Base-by-base conservation (phyloP, 768 basidiomycete species). In the Lanmaoa pseudosensibilis region DNA sequence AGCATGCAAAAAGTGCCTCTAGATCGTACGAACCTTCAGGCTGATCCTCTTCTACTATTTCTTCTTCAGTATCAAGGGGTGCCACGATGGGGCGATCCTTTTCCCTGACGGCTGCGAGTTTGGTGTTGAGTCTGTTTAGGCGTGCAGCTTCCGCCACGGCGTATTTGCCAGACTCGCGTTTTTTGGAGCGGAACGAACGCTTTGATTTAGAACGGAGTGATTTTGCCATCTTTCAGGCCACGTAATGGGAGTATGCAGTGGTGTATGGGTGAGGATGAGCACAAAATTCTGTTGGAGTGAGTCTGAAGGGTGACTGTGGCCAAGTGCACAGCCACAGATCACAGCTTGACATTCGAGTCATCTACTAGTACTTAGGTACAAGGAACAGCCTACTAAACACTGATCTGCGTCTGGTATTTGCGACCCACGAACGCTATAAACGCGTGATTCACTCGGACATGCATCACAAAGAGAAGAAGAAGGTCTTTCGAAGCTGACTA, bases 201-300 rank as follows among this genome's bases (percentile, higher is more conserved):
- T 93, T 94, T 46, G 82, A 79, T 74, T 94, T 94, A 8, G 90
- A 90, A 66, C 92, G 78, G 39, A 83, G 80, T 43, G 90, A 92
- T 78, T 94, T 94, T 41, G 88, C 91, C 91, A 94, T 63, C 21
- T n/a, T 32, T n/a, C 18, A 18, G 23, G 21, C 33, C 13, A 27
- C 18, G 15, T 30, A 1, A 30, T n/a, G 45, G 0, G 16, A 5
- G 43, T 41, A 21, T 21, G 40, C 8, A 9, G 41, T 23, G 9
- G 21, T 8, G 23, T 37, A 10, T 7, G 45, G 12, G 25, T 33
- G 30, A 21, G 16, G 47, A 15, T 43, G 49, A 16, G 36, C 2
- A 16, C 8, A 33, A 23, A 23, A 4, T 16, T 25, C 41, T 2
- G 2, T 27, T 27, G 25, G 25, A 27, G 25, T n/a, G n/a, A n/a